Evolutionary conservation across 1,284 basidiomycete genomes (phyloP), one percentile per base, ranked within the genome.

Genomic region (Rhodotorula sp.): DNA sequence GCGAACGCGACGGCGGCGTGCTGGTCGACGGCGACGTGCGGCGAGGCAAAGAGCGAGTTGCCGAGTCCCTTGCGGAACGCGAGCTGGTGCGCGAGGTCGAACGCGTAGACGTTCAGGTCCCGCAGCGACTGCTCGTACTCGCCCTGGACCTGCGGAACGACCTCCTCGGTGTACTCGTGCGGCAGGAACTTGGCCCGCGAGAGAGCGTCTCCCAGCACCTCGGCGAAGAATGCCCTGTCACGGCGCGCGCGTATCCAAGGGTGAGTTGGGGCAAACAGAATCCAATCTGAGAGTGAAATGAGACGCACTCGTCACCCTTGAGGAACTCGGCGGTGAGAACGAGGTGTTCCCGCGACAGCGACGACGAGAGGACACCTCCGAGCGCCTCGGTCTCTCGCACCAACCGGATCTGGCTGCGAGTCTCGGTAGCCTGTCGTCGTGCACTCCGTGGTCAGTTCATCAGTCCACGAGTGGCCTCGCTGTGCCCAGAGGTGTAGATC

Each of bases 291-390:
- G 29, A 23, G 47, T 3, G 4, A n/a, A 26, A 5, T 3, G 15
- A 5, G 0, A 58, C 92, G 85, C 83, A 97, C 95, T 98, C 96
- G 82, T 99, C 93, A 65, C 93, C 95, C 74, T 90, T 89, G 78
- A 98, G 84, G 84, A 98, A 99, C 81, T 98, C 94, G 74, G 96
- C 93, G 61, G 91, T 96, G 79, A 95, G 84, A 75, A 92, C 88
- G 61, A 99, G 87, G 84, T 97, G 90, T 85, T 99, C 96, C 79
- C 95, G 86, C 56, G 90, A 87, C 78, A 98, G 85, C 76, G 87
- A 89, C 70, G 93, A 85, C 60, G 93, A 94, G 76, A 99, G 87
- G 67, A 96, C 87, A 81, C 95, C 96, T 73, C 96, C 97, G 82
- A 92, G 92, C 67, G 97, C 87, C 84, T 99, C 96, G 72, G 91